Conservation (phyloP, 2,329 filamentous ascomycete genomes). For the Chrysosphaeria jannelii region DNA sequence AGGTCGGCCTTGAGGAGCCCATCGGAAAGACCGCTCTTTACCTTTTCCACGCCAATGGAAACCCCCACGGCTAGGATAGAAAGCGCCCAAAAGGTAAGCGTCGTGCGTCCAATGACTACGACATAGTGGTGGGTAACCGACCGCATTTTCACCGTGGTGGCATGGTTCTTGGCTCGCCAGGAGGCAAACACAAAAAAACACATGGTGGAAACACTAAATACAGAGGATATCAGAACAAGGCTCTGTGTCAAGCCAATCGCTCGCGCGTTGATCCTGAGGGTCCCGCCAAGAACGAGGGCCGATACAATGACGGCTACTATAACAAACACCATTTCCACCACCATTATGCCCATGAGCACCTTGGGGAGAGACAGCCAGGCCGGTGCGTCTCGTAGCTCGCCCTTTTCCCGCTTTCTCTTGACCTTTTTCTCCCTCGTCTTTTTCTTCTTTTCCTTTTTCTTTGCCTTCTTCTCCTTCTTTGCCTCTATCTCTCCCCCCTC, state of each 20-base stretch:
- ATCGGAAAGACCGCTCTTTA: neutral
- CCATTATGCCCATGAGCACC: slow-evolving; percentile 3
- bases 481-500: neutral
- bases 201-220: slow-evolving; percentile 8
- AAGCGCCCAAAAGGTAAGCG: slow-evolving; percentile 7
- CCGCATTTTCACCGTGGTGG: slow-evolving; percentile 4
- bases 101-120: slow-evolving; percentile 7
- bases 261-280: slow-evolving; percentile 3
- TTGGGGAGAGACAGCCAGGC: slow-evolving; percentile 4
- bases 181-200: slow-evolving; percentile 8
- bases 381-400: slow-evolving; percentile 1
- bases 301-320: slow-evolving; percentile 5
- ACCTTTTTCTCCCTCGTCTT: neutral
- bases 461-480: neutral
- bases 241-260: slow-evolving; percentile 6
- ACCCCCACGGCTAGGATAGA: slow-evolving; percentile 7
- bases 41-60: slow-evolving; percentile 3
- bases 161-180: slow-evolving; percentile 4
- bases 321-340: slow-evolving; percentile 3
- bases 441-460: neutral
- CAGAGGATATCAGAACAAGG: slow-evolving; percentile 6
- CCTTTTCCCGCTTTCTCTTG: neutral
- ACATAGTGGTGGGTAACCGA: slow-evolving; percentile 8
- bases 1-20: slow-evolving; percentile 2
- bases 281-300: slow-evolving; percentile 5